These are phyloP conservation scores for Metahyphopichia silvanorum DNA, from an alignment of 805 yeast species.

Conservation along the genomic window DNA sequence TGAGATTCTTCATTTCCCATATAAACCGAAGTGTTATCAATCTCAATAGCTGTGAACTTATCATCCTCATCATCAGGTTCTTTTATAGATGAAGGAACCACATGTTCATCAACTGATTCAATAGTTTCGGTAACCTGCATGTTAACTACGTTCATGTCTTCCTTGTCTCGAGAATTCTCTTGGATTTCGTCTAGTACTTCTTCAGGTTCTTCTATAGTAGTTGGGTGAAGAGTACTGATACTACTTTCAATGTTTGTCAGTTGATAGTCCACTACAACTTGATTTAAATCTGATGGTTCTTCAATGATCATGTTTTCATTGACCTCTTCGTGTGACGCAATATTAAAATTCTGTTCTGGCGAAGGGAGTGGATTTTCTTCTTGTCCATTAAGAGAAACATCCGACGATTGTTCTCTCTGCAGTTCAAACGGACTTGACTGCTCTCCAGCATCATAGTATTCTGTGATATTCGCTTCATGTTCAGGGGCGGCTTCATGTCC, in stretches of 20 bases:
- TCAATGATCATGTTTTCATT: no score
- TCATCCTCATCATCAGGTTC: constrained; percentile 1
- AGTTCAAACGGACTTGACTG: no score
- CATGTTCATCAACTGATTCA: neutral
- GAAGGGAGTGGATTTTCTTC: no score
- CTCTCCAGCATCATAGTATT: no score
- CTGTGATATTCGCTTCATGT: no score
- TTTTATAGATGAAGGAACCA: neutral
- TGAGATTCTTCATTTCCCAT: neutral
- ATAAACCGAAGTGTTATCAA: neutral
- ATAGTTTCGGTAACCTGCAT: neutral
- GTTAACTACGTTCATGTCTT: neutral
- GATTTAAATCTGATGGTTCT: neutral
- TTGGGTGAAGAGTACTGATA: neutral
- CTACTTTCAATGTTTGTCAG: neutral
- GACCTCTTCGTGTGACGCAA: no score
- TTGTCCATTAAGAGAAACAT: no score
- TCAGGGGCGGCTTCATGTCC: no score
- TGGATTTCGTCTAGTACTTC: neutral
- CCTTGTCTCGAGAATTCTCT: neutral
- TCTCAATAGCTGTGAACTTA: neutral
- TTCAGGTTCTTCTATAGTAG: neutral
- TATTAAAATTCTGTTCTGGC: no score
- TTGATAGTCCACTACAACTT: neutral
- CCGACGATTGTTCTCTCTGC: no score